Conservation (phyloP, 208 protist species). For the Trypanosomatidae sp. region DNA sequence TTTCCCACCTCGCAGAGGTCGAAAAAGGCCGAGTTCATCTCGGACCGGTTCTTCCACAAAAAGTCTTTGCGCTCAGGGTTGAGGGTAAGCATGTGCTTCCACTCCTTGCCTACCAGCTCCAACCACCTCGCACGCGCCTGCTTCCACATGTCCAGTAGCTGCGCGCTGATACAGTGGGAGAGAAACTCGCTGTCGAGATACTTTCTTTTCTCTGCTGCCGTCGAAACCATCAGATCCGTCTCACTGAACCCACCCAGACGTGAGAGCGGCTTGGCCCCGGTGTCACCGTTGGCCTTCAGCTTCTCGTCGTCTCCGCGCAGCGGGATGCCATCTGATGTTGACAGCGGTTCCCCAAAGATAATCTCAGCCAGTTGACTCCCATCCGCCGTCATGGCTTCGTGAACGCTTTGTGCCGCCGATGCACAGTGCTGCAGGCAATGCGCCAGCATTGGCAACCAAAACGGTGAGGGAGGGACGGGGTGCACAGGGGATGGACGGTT, state of each 20-base stretch:
- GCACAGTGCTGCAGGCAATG: slow-evolving; percentile 31
- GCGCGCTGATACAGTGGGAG: slow-evolving; percentile 30
- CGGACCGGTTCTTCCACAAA: slow-evolving; percentile 80
- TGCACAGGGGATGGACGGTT: slow-evolving; percentile 56
- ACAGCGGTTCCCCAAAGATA: slow-evolving; percentile 72
- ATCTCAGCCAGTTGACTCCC: slow-evolving; percentile 14
- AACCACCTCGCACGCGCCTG: slow-evolving; percentile 59
- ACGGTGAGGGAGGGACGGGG: slow-evolving; percentile 50
- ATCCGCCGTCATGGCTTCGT: slow-evolving; percentile 28
- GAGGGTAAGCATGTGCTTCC: slow-evolving; percentile 37
- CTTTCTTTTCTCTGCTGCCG: slow-evolving; percentile 39
- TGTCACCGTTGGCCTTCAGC: slow-evolving; percentile 29
- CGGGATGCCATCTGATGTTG: slow-evolving; percentile 48
- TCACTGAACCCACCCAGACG: slow-evolving; percentile 64
- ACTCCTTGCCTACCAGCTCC: slow-evolving; percentile 57
- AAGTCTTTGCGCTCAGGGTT: slow-evolving; percentile 62
- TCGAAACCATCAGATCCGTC: slow-evolving; percentile 22
- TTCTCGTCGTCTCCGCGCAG: slow-evolving; percentile 39
- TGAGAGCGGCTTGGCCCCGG: slow-evolving; percentile 11
- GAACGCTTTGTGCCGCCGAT: slow-evolving; percentile 33
- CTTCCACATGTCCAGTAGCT: slow-evolving; percentile 69
- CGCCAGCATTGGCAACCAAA: slow-evolving; percentile 33
- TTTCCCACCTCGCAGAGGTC: slow-evolving; percentile 88
- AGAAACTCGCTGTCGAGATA: slow-evolving; percentile 50
- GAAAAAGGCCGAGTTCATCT: slow-evolving; percentile 87